Evolutionary conservation across 805 yeast species (phyloP).

Genomic region (Lipomyces mesembrius): DNA sequence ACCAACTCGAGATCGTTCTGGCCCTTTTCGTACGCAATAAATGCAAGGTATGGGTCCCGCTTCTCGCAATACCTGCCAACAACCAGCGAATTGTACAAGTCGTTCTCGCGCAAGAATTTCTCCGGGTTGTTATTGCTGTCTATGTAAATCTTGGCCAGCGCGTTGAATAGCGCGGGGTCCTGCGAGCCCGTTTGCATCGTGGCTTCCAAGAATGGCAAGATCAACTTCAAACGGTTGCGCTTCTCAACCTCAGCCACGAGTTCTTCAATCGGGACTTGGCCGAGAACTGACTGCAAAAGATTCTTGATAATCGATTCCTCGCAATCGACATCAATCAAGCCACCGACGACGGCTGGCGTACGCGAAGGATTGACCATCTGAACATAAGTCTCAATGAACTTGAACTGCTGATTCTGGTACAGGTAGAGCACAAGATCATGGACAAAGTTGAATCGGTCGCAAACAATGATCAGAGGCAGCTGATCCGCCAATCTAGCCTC

Average conservation of each 20-base stretch:
- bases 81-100: slow-evolving; percentile 85
- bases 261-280: slow-evolving; percentile 90
- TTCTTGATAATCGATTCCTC: slow-evolving; percentile 86
- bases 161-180: slow-evolving; percentile 90
- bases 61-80: slow-evolving; percentile 99
- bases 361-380: slow-evolving; percentile 96
- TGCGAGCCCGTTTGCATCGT: slow-evolving; percentile 80
- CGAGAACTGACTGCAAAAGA: slow-evolving; percentile 80
- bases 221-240: slow-evolving; percentile 88
- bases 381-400: slow-evolving; percentile 96
- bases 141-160: slow-evolving; percentile 95
- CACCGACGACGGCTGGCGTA: slow-evolving; percentile 96
- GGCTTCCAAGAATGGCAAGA: slow-evolving; percentile 91
- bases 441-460: slow-evolving; percentile 88
- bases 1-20: slow-evolving; percentile 86
- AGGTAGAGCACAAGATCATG: slow-evolving; percentile 92
- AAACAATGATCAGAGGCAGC: slow-evolving; percentile 92
- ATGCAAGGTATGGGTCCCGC: slow-evolving; percentile 98
- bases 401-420: slow-evolving; percentile 94
- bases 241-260: slow-evolving; percentile 94
- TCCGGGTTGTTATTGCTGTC: slow-evolving; percentile 98
- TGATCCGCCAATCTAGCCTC: slow-evolving; percentile 94
- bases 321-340: slow-evolving; percentile 94
- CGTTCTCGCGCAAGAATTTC: slow-evolving; percentile 90
- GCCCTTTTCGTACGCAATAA: slow-evolving; percentile 97